phyloP scores from a whole-genome alignment of 495 filamentous ascomycete genomes.

The Hapsidospora chrysogenum region DNA sequence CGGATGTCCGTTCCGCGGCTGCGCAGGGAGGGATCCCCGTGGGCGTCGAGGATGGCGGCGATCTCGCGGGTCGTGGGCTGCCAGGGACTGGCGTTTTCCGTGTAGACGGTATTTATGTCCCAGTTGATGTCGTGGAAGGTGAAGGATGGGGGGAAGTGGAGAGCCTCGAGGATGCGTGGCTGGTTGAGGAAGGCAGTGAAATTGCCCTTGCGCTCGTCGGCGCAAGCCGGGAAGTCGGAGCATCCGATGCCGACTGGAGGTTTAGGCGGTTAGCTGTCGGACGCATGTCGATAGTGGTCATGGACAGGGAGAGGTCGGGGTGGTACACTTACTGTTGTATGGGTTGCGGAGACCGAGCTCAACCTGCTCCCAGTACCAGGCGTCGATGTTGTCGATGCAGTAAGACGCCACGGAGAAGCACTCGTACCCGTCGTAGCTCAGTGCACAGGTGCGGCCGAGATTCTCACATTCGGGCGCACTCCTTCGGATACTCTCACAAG shows the following conservation, averaged over 20 bases:
- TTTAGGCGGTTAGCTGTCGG: too few species aligned
- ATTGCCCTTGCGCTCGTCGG: neutral
- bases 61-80: neutral
- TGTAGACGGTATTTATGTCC: neutral
- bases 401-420: neutral
- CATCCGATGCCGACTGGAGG: slow-evolving; percentile 1
- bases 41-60: slow-evolving; percentile 1
- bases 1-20: too few species aligned
- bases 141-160: neutral
- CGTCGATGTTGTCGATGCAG: neutral
- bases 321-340: neutral
- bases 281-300: too few species aligned
- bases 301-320: neutral
- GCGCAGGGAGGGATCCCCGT: neutral
- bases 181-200: slow-evolving; percentile 4
- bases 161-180: neutral
- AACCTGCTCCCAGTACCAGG: neutral
- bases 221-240: neutral
- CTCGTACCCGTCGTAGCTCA: neutral
- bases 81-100: neutral
- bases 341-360: neutral
- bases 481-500: neutral
- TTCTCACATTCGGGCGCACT: neutral
- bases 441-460: neutral
- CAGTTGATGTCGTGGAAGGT: neutral